Conservation (phyloP, 495 filamentous ascomycete species). For the Hypoxylon intermedium region DNA sequence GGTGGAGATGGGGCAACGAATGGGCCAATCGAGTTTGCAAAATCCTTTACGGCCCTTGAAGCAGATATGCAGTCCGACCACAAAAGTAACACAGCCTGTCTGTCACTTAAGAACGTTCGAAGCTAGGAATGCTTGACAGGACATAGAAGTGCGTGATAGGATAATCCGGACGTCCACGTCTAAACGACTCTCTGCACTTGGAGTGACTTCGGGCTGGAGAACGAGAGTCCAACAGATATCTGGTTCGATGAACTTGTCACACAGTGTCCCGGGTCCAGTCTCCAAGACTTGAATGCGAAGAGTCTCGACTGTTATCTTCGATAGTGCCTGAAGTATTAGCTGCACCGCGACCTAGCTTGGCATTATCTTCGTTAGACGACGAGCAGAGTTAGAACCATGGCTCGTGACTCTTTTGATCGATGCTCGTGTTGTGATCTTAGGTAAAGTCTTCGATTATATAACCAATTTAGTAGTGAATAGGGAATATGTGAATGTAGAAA, state of each 20-base stretch:
- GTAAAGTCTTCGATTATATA: constrained; percentile 10
- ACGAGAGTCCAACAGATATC: constrained; percentile 23
- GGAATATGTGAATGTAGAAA: constrained; percentile 24
- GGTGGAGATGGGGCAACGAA: constrained; percentile 37
- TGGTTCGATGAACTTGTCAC: constrained; percentile 24
- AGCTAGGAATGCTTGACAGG: constrained; percentile 26
- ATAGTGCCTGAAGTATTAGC: constrained; percentile 22
- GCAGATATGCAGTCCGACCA: constrained; percentile 35
- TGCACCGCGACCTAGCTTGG: constrained; percentile 17
- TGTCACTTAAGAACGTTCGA: constrained; percentile 28
- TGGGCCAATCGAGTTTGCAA: constrained; percentile 39
- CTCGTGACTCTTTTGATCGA: constrained; percentile 18
- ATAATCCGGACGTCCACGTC: constrained; percentile 33
- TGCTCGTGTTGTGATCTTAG: constrained; percentile 6
- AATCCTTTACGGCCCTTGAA: constrained; percentile 24
- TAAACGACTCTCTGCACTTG: constrained; percentile 24
- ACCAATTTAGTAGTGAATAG: constrained; percentile 12
- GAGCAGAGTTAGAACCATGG: constrained; percentile 16
- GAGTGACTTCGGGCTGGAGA: constrained; percentile 18
- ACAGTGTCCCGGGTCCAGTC: constrained; percentile 9
- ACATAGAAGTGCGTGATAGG: constrained; percentile 23
- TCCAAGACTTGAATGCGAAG: constrained; percentile 11
- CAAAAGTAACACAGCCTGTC: constrained; percentile 30
- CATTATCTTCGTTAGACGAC: constrained; percentile 15
- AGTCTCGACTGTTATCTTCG: constrained; percentile 24